Evolutionary conservation across 352 stramenopile genomes (phyloP), one percentile per base, ranked within the genome.

Genomic region (Pythium plurisporium): DNA sequence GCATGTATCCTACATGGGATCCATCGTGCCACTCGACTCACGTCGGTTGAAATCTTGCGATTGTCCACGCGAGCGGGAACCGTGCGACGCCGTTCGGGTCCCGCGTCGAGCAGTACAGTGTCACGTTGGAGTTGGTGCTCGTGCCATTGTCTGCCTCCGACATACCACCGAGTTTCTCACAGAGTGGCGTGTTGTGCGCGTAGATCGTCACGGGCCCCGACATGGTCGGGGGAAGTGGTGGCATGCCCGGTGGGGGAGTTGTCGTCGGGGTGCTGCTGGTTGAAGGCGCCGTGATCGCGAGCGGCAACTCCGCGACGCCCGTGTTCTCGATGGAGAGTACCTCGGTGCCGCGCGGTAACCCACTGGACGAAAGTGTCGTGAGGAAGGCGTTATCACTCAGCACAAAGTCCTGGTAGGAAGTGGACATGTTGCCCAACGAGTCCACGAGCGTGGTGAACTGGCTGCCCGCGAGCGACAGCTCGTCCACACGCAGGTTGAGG

Each of bases 161-260:
- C n/a, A 50, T 22, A 7, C 51, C 44, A 19, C 46, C 51, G 5
- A 67, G 33, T 5, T 31, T 20, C 19, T 46, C 44, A 29, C 67
- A 75, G 19, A 67, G 65, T n/a, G 64, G 68, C 30, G 68, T 73
- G 49, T 73, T 69, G 65, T 69, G 56, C 22, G 68, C 65, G 37
- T 71, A 76, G 29, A 76, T 37, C 0, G 37, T 34, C n/a, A 71
- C 22, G 17, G 36, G 19, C 12, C 27, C 26, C 5, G 44, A 25
- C n/a, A 26, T 23, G 25, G 6, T 5, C 17, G 31, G 31, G 11
- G 31, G 31, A 10, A 9, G 31, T 10, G 11, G 11, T 10, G 31
- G 31, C 31, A 37, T 37, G 11, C 31, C 31, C 3, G 11, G 12
- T 37, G 31, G 31, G 11, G 31, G 31, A 3, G 31, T n/a, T 37